Evolutionary conservation across 2,329 filamentous ascomycete species (phyloP).

Genomic region (Verticillium albo-atrum): DNA sequence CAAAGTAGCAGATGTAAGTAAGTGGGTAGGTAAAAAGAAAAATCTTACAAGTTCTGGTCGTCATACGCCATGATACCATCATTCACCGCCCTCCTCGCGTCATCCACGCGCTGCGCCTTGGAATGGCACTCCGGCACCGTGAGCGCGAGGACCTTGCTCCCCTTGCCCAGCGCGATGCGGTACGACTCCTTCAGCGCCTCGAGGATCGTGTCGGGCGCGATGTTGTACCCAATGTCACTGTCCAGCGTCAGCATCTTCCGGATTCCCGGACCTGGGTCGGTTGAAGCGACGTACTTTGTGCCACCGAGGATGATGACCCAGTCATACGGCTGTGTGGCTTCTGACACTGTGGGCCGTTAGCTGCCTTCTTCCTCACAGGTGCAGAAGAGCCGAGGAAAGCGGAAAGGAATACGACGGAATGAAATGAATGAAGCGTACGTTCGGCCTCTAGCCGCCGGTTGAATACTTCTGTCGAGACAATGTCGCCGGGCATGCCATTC

Average conservation of each 20-base stretch:
- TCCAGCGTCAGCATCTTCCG: not conserved
- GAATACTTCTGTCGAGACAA: slow-evolving; percentile 32
- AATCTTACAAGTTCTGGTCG: slow-evolving; percentile 47
- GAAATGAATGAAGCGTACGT: too few relatives aligned
- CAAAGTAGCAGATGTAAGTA: too few relatives aligned
- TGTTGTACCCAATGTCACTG: slow-evolving; percentile 45
- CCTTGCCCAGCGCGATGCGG: slow-evolving; percentile 41
- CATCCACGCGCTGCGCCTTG: slow-evolving; percentile 12
- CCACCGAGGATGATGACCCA: slow-evolving; percentile 62
- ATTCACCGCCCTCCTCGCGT: slow-evolving; percentile 44
- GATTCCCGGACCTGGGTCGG: not conserved
- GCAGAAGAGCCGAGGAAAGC: too few relatives aligned
- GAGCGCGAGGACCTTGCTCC: slow-evolving; percentile 55
- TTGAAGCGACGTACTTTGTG: slow-evolving; percentile 50
- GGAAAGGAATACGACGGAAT: too few relatives aligned
- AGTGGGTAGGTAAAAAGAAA: too few relatives aligned
- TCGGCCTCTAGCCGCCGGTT: slow-evolving; percentile 20
- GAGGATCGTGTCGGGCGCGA: slow-evolving; percentile 38
- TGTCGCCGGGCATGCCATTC: slow-evolving; percentile 48
- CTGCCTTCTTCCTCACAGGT: slow-evolving; percentile 3
- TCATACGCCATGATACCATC: slow-evolving; percentile 44
- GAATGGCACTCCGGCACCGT: slow-evolving; percentile 53
- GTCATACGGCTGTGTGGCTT: slow-evolving; percentile 35
- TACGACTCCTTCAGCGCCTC: slow-evolving; percentile 44
- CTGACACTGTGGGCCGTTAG: slow-evolving; percentile 3